A percentile compares a stretch with the other conserved stretches of the same genome.
These are phyloP conservation scores for Stenogyne calaminthoides DNA, from an alignment of 305 asterid species.

Conservation along the genomic window DNA sequence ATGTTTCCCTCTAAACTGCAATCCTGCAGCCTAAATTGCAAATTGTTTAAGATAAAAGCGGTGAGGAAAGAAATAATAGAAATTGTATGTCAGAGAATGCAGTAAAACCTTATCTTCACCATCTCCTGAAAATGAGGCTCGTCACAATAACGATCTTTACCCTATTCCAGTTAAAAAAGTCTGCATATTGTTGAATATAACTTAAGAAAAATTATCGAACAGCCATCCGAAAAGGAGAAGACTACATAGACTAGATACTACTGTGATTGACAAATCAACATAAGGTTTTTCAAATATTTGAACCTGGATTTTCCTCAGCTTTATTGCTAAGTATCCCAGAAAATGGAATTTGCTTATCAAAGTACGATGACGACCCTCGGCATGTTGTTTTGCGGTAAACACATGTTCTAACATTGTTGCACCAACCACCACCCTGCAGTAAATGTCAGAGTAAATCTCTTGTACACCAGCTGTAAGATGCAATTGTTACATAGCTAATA, in stretches of 20 bases:
- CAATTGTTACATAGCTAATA: too few species aligned
- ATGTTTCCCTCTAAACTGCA: constrained; percentile 68
- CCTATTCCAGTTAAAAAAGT: constrained; percentile 70
- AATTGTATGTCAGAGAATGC: neutral
- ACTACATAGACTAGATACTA: too few species aligned
- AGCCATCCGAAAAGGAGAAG: too few species aligned
- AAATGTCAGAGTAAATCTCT: neutral
- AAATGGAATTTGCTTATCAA: constrained; percentile 49
- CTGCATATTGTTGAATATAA: constrained; percentile 35
- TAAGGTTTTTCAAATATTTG: neutral
- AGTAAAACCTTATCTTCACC: constrained; percentile 51
- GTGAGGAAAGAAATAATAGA: neutral
- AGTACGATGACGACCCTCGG: constrained; percentile 57
- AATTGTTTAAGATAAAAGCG: neutral
- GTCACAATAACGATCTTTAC: constrained; percentile 68
- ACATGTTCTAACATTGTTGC: constrained; percentile 52
- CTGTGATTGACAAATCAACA: neutral
- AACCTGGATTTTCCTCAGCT: constrained; percentile 60
- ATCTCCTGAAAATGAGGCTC: constrained; percentile 67
- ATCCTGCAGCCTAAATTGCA: constrained; percentile 47
- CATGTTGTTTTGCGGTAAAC: constrained; percentile 54
- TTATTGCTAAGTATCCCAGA: constrained; percentile 65
- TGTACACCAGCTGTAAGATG: too few species aligned
- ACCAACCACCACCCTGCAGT: constrained; percentile 74
- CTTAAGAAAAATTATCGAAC: neutral